phyloP scores from a whole-genome alignment of 2,329 filamentous ascomycete species.

The Rhynchosporium graminicola region DNA sequence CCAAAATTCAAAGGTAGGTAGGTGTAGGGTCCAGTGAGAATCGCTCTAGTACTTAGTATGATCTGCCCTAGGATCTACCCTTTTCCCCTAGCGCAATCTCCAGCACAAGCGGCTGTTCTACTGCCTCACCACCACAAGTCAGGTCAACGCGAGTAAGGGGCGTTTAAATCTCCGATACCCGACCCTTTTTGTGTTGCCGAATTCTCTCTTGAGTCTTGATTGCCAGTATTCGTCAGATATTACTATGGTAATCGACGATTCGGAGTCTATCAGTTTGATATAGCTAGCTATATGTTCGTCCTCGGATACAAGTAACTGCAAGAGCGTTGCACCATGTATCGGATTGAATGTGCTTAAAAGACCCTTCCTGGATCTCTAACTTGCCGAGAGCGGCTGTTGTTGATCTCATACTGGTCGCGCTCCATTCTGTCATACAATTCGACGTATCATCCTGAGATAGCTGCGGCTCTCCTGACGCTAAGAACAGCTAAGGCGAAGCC shows the following conservation, averaged over 20 bases:
- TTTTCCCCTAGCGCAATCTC: conserved; percentile 6
- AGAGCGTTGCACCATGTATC: background rate
- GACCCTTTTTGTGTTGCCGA: background rate
- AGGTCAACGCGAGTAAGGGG: background rate
- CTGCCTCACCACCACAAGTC: background rate
- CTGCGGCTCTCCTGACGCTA: conserved; percentile 10
- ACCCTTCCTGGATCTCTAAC: background rate
- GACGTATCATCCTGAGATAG: conserved; percentile 8
- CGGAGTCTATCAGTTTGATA: background rate
- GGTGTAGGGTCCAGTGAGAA: background rate
- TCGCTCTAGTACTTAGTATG: background rate
- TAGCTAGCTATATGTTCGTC: too few relatives aligned
- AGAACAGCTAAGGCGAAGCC: background rate
- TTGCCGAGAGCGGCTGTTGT: background rate
- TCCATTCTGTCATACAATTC: background rate
- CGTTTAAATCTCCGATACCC: background rate
- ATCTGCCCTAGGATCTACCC: conserved; percentile 7
- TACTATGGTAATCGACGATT: background rate
- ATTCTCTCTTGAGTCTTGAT: background rate
- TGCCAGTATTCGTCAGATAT: background rate
- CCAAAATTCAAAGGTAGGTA: too few relatives aligned
- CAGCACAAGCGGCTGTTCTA: background rate
- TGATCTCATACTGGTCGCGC: background rate
- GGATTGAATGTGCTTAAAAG: background rate
- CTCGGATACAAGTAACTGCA: background rate